Base-by-base conservation (phyloP, 2,329 filamentous ascomycete genomes). In the Arachnomyces sp. region DNA sequence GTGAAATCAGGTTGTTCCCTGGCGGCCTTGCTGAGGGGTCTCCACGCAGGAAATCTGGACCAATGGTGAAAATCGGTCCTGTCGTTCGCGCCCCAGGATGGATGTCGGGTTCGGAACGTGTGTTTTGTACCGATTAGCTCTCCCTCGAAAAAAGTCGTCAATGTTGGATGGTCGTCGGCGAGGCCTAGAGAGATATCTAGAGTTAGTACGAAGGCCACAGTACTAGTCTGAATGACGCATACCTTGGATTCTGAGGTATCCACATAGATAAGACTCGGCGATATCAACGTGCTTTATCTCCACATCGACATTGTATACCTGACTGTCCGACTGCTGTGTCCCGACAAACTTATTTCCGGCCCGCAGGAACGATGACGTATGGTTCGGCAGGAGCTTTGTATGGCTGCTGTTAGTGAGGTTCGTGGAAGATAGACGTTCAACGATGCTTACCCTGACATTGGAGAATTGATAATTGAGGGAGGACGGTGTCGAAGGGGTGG, bases 61-160 rank as follows among this genome's bases (percentile, higher is more conserved):
- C 92, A 98, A 63, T 98, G 92, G 51, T 82, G 84, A 51, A 94
- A 72, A 61, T 98, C 92, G 38, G 87, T 86, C 65, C 92, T 93
- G 53, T 92, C 83, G 43, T 76, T 90, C 34, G 88, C 90, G 39
- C 90, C 92, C 92, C 92, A 98, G 53, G 80, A 79, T 42, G 85
- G 77, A 60, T 95, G 86, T 49, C 84, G 79, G 29, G 92, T 98
- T 47, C 83, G 77, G 67, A 98, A 98, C n/a, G 80, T 83, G 66
- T 96, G 89, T 59, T 94, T 94, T 42, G 81, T 82, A 36, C 92
- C 92, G 49, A 98, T 95, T 40, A 98, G 94, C 65, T 98, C 92
- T 60, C 90, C 89, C 65, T 96, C 90, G 55, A 98, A 98, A 61
- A 93, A 98, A 1, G 92, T 98, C 7, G 90, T 96, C 37, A 98